phyloP scores from a whole-genome alignment of 2,329 filamentous ascomycete genomes.

The Hymenoscyphus salicellus region DNA sequence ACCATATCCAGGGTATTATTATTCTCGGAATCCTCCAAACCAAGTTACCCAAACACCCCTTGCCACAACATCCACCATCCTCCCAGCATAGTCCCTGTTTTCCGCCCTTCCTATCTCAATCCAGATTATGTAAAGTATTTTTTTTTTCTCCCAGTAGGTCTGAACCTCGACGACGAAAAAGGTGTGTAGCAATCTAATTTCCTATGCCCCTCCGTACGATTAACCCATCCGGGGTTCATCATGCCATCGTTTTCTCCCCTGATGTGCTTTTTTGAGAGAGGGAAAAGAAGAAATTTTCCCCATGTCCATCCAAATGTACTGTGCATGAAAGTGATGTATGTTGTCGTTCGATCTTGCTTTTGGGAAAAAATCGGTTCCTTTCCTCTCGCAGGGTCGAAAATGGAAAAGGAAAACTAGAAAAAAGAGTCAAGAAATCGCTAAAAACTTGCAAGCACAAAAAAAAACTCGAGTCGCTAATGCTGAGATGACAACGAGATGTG shows the following conservation, averaged over 20 bases:
- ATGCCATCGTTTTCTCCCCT: not conserved
- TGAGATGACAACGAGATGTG: constrained; percentile 17
- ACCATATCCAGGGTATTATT: not conserved
- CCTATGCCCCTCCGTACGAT: not conserved
- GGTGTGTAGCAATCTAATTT: not conserved
- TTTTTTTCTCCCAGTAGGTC: not conserved
- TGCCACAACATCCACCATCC: not conserved
- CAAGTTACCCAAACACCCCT: not conserved
- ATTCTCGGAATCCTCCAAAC: not conserved
- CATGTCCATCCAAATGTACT: not conserved
- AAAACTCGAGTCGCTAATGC: constrained; percentile 31
- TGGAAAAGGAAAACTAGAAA: constrained; percentile 9
- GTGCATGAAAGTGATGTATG: constrained; percentile 1
- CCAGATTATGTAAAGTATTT: not conserved
- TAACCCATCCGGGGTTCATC: not conserved
- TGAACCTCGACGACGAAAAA: not conserved
- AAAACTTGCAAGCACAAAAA: constrained; percentile 23
- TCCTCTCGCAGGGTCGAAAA: not conserved
- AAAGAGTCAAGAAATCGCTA: constrained; percentile 27
- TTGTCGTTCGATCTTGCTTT: not conserved
- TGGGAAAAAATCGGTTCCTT: not conserved
- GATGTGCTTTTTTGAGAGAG: not conserved
- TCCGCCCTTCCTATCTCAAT: not conserved
- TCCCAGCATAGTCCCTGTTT: not conserved
- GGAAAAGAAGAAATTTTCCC: not conserved